A percentile compares a stretch with the other conserved stretches of the same genome.
Evolutionary conservation across 192 early-diverging fungal species (phyloP).

Genomic region (Linnemannia zychae): DNA sequence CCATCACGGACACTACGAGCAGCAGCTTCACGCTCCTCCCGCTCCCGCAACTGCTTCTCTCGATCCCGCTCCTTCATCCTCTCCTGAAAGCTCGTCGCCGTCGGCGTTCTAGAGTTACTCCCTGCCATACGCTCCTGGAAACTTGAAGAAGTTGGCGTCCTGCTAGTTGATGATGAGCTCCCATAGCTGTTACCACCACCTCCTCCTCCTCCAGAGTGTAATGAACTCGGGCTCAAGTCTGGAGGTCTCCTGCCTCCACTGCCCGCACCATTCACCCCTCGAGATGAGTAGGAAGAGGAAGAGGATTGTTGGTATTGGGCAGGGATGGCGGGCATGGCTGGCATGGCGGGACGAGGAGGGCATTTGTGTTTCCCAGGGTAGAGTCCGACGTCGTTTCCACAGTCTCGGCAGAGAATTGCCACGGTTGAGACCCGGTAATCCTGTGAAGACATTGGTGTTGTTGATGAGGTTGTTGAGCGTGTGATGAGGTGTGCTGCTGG

Average conservation of each 20-base stretch:
- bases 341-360: conserved; percentile 38
- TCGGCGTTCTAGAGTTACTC: conserved; percentile 11
- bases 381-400: conserved; percentile 71
- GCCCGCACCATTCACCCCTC: not conserved
- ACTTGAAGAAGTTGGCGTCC: conserved; percentile 24
- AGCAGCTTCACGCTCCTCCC: conserved; percentile 49
- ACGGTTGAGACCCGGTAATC: conserved; percentile 72
- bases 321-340: conserved; percentile 53
- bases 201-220: not conserved
- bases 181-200: conserved; percentile 2
- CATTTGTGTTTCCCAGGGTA: conserved; percentile 71
- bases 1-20: conserved; percentile 41
- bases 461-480: not conserved
- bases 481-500: not conserved
- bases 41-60: conserved; percentile 41
- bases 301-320: conserved; percentile 33
- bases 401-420: conserved; percentile 72
- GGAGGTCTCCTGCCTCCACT: conserved; percentile 23
- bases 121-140: conserved; percentile 35
- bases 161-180: not conserved
- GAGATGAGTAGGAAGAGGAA: conserved; percentile 26
- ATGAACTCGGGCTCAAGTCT: conserved; percentile 25
- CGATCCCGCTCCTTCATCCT: conserved; percentile 49
- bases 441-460: conserved; percentile 28
- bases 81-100: conserved; percentile 41